Percentiles rank a stretch among this genome's conserved stretches.
Evolutionary conservation across 495 filamentous ascomycete genomes (phyloP).

Genomic region (Podospora pseudocomata): DNA sequence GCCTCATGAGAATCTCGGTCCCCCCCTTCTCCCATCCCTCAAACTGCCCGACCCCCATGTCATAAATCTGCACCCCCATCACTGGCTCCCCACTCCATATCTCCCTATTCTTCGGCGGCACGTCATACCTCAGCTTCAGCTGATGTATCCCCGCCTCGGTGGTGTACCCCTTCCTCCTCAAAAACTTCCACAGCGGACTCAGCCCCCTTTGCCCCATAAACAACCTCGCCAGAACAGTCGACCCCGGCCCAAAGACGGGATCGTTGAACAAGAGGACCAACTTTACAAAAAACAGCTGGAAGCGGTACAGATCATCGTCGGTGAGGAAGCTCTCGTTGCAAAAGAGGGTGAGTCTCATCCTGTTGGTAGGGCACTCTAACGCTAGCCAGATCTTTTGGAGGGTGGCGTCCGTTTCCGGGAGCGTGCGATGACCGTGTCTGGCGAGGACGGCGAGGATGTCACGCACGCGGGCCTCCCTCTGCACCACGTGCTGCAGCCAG

Average conservation of each 20-base stretch:
- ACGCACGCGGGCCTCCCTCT: constrained; percentile 31
- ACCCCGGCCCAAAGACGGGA: constrained; percentile 41
- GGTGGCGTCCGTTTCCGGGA: constrained; percentile 36
- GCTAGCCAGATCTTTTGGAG: constrained; percentile 64
- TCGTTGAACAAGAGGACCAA: constrained; percentile 57
- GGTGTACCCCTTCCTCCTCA: constrained; percentile 42
- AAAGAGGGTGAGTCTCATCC: constrained; percentile 47
- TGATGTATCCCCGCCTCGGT: constrained; percentile 40
- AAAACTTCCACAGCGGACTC: constrained; percentile 44
- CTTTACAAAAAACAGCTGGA: constrained; percentile 58
- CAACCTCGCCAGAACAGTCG: constrained; percentile 45
- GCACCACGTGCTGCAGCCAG: constrained; percentile 32
- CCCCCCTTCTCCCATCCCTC: constrained; percentile 50
- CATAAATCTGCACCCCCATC: constrained; percentile 46
- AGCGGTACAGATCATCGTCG: constrained; percentile 51
- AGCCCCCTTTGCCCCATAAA: constrained; percentile 58
- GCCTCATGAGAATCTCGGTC: constrained; percentile 41
- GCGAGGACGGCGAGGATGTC: constrained; percentile 56
- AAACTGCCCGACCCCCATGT: constrained; percentile 48
- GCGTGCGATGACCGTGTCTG: constrained; percentile 50
- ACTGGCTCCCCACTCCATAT: constrained; percentile 21
- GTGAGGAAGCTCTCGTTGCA: constrained; percentile 47
- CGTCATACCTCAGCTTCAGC: constrained; percentile 45
- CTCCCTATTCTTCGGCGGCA: constrained; percentile 13
- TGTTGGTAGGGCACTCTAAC: constrained; percentile 56